These are phyloP conservation scores for Epichloe hybrida DNA, from an alignment of 2,329 filamentous ascomycete genomes.

Conservation along the genomic window DNA sequence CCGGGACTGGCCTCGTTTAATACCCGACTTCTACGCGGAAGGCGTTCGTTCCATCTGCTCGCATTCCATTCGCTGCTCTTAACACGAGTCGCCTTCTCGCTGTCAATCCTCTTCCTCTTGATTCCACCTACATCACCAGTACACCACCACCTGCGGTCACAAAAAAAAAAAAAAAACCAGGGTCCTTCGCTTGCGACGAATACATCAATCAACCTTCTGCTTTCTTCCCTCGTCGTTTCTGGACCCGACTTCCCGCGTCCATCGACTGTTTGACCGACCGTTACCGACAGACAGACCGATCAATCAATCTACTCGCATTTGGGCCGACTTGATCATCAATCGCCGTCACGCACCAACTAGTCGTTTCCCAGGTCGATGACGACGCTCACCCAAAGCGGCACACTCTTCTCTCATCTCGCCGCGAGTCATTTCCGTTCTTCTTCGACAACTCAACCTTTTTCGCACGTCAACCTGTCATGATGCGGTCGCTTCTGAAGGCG, in stretches of 20 bases:
- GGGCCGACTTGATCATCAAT: too few relatives aligned
- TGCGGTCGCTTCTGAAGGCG: slow-evolving; percentile 33
- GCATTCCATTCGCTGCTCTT: not conserved
- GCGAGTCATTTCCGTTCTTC: not conserved
- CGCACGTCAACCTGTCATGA: slow-evolving; percentile 15
- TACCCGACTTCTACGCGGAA: too few relatives aligned
- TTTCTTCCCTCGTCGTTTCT: not conserved
- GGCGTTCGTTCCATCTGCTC: not conserved
- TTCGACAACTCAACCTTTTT: not conserved
- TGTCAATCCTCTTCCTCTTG: not conserved
- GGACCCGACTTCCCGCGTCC: not conserved
- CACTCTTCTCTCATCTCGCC: not conserved
- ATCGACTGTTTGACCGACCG: not conserved
- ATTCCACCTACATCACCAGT: not conserved
- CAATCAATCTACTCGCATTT: not conserved
- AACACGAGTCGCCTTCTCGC: not conserved
- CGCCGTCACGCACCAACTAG: not conserved
- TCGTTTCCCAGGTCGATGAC: slow-evolving; percentile 3
- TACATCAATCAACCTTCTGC: not conserved
- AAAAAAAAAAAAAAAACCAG: not conserved
- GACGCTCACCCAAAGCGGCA: not conserved
- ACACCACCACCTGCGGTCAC: not conserved
- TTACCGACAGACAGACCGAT: not conserved
- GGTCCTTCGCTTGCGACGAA: not conserved
- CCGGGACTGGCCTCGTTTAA: too few relatives aligned